A percentile compares a stretch with the other conserved stretches of the same genome.
phyloP scores from a whole-genome alignment of 2,329 filamentous ascomycete species.

The Ophiostoma quercus region DNA sequence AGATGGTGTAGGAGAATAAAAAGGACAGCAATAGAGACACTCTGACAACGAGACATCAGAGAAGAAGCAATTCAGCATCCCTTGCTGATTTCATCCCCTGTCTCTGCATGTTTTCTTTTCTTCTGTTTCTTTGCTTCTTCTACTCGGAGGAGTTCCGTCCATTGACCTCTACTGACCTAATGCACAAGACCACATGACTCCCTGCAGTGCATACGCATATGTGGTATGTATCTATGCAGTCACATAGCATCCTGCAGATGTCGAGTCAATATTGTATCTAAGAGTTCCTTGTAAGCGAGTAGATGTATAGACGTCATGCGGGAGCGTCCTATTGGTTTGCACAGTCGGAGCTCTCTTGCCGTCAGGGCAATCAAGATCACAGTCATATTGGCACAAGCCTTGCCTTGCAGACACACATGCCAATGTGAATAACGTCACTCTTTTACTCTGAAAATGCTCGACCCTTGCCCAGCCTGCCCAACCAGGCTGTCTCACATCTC shows the following conservation, averaged over 20 bases:
- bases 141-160: neutral
- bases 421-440: too few species aligned
- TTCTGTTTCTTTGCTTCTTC: neutral
- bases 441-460: too few species aligned
- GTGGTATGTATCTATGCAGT: neutral
- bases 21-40: neutral
- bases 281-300: neutral
- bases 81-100: neutral
- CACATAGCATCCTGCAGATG: neutral
- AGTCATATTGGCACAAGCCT: too few species aligned
- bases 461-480: too few species aligned
- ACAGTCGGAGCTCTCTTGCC: neutral
- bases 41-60: too few species aligned
- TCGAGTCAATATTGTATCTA: too few species aligned
- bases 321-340: neutral
- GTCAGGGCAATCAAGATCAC: neutral
- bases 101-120: neutral
- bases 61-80: neutral
- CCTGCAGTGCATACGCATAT: slow-evolving; percentile 11
- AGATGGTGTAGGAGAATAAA: slow-evolving; percentile 7
- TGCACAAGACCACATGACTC: slow-evolving; percentile 11
- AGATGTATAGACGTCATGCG: neutral
- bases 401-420: too few species aligned
- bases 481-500: too few species aligned
- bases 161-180: neutral